Evolutionary conservation across 148 eudicot species (phyloP), one percentile per base, ranked within the genome.

Genomic region (Nepenthes mirabilis): DNA sequence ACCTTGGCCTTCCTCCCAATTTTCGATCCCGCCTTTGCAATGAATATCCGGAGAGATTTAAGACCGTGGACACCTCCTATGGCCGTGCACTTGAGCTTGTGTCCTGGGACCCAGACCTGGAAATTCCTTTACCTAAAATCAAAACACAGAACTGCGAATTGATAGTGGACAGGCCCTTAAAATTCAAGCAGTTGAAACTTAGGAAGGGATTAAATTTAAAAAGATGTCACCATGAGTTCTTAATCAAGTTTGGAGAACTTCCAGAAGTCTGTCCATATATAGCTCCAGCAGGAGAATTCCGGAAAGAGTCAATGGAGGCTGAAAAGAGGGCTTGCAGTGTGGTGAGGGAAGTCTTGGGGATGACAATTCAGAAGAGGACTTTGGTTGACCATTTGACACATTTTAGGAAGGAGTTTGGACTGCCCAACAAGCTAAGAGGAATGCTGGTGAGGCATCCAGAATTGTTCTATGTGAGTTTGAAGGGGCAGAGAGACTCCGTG

Each of bases 1-100:
- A 91, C 69, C 84, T 93, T 57, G 98, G 98, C 47, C 78, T 93
- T 45, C 95, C 86, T 36, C 55, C 82, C 65, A 86, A 70, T 72
- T 93, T 93, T 36, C 76, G 82, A 11, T 23, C 23, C 0, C 23
- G 23, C 23, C 23, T 23, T 23, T 23, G 23, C 23, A 23, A 23
- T 40, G 83, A 84, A 37, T 68, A 85, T 60, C 89, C 99, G 8
- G 85, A 84, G 14, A 86, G 72, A 47, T 88, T 88, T 64, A 86
- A 80, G 76, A 77, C 65, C 9, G 85, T 93, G 47, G 87, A 88
- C 71, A 93, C 99, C 33, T 93, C 99, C 1, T 93, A 88, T 73
- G 99, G 96, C 2, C 96, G 83, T 65, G 89, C 95, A 0, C 91
- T 93, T 57, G 95, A 93, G 75, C 96, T 93, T 64, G 91, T 86